These are phyloP conservation scores for Babesia divergens DNA, from an alignment of 169 alveolate species.

Conservation along the genomic window DNA sequence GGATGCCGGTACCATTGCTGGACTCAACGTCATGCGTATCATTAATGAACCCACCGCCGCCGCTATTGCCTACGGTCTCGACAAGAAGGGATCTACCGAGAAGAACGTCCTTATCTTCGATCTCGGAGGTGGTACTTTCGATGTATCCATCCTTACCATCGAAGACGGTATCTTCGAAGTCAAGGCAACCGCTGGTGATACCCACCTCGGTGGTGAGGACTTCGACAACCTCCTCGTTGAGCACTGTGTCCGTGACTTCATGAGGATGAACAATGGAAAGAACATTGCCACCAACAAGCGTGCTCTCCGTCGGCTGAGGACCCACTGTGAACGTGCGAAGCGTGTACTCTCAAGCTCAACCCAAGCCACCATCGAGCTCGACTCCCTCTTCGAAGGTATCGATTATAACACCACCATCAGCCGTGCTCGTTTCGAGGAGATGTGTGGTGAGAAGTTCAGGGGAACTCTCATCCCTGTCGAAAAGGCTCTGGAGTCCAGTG, in stretches of 20 bases:
- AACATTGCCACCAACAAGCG: constrained; percentile 87
- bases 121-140: constrained; percentile 99
- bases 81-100: constrained; percentile 88
- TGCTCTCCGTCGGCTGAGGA: constrained; percentile 92
- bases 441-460: constrained; percentile 92
- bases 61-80: constrained; percentile 97
- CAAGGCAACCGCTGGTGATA: constrained; percentile 98
- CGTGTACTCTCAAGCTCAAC: constrained; percentile 94
- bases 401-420: constrained; percentile 92
- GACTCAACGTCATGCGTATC: constrained; percentile 94
- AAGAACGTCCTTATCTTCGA: constrained; percentile 94
- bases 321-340: constrained; percentile 97
- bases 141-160: constrained; percentile 94
- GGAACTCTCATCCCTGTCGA: constrained; percentile 93
- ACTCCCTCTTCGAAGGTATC: constrained; percentile 91
- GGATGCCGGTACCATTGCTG: constrained; percentile 99
- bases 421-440: constrained; percentile 98
- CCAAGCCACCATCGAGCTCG: constrained; percentile 95
- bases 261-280: constrained; percentile 88
- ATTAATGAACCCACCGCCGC: constrained; percentile 99
- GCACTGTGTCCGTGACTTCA: constrained; percentile 92
- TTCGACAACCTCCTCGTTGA: constrained; percentile 96
- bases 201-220: constrained; percentile 99
- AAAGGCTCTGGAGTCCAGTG: constrained; percentile 93
- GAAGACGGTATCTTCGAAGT: constrained; percentile 97